Base-by-base conservation (phyloP, 257 asterid genomes). In the Mitragyna speciosa region DNA sequence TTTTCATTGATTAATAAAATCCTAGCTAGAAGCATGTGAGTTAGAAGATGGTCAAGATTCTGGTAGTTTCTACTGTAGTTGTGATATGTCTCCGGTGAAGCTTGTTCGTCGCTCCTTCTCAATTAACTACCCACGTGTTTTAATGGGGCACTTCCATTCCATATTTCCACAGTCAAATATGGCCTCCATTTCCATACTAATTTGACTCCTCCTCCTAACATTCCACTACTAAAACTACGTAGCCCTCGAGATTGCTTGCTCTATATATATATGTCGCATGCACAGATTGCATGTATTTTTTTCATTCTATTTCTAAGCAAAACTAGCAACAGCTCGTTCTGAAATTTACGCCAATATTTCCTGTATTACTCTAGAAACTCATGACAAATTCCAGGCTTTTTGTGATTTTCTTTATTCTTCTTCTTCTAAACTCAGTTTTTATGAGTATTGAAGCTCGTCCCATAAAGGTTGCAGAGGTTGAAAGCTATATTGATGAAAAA, bases 371-470 rank as follows among this genome's bases (percentile, higher is more conserved):
- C 10, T 5, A 24, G 0, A 12, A 15, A 3, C 2, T n/a, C 12
- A 73, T 73, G 83, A 24, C 68, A 51, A 80, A 67, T 47, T 12
- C 58, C 7, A 79, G 41, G 45, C 6, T 69, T 49, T 63, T 7
- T 3, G n/a, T 17, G 15, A 12, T 73, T 33, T 39, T 48, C n/a
- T 15, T 80, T 7, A 15, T 24, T 49, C 17, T 79, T 72, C 31
- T 72, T 31, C 58, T 79, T 26, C 43, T 79, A 2, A 52, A 47
- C 41, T 77, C 8, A 12, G 36, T 24, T 47, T 45, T 67, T 31
- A 20, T 28, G 47, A 48, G 79, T 10, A 39, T 17, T 12, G 78
- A 80, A 75, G 86, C 86, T 49, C 85, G 86, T 66, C 83, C 77
- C 31, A 72, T 82, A 2, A 85, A 70, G 6, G 69, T n/a, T 69